phyloP scores from a whole-genome alignment of 2,329 filamentous ascomycete species.

The Aspergillus niger region DNA sequence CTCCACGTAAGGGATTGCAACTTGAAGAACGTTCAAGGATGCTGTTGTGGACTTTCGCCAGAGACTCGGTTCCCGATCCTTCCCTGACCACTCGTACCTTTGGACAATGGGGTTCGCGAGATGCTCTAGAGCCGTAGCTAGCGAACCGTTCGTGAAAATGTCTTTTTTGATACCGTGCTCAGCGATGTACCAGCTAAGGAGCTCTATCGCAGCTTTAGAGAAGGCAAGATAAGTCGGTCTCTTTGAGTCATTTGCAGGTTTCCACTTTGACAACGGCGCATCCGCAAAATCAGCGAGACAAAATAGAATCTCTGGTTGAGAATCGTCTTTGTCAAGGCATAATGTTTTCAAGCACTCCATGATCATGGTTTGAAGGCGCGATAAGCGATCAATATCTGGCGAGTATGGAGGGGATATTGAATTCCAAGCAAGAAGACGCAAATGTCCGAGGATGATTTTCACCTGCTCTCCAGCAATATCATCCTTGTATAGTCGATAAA shows the following conservation, averaged over 20 bases:
- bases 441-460: conserved; percentile 67
- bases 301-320: conserved; percentile 38
- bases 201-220: conserved; percentile 76
- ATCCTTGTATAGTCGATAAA: conserved; percentile 73
- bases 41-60: conserved; percentile 81
- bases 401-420: conserved; percentile 56
- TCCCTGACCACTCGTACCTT: conserved; percentile 77
- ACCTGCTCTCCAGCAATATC: conserved; percentile 65
- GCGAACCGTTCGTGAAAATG: conserved; percentile 69
- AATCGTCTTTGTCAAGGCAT: conserved; percentile 40
- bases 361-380: conserved; percentile 38
- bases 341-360: conserved; percentile 39
- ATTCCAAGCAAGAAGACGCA: conserved; percentile 70
- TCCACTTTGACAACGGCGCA: conserved; percentile 54
- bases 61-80: conserved; percentile 69
- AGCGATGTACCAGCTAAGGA: conserved; percentile 54
- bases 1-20: conserved; percentile 64
- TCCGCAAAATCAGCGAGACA: conserved; percentile 68
- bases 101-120: conserved; percentile 70
- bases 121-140: conserved; percentile 65
- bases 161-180: conserved; percentile 57
- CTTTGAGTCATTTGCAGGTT: conserved; percentile 38
- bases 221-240: conserved; percentile 86
- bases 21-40: conserved; percentile 66
- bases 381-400: conserved; percentile 41